Percentiles rank a stretch among this genome's conserved stretches.
phyloP scores from a whole-genome alignment of 352 stramenopile genomes.

The Phytophthora multivora region DNA sequence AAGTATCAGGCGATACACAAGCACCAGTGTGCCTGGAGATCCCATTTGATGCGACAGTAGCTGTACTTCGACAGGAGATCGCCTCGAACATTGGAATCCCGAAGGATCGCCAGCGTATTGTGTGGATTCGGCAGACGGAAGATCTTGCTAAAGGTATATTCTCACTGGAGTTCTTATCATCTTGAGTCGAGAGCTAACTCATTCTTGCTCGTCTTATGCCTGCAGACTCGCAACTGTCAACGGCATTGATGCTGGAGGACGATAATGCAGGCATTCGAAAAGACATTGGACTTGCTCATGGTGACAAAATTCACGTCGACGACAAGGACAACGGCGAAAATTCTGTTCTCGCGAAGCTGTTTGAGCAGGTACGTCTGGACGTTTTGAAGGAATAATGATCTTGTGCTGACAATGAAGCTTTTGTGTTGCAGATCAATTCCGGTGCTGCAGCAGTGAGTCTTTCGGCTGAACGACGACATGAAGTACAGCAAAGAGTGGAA shows the following conservation, averaged over 20 bases:
- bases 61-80: constrained; percentile 78
- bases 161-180: not conserved
- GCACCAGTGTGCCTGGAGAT: constrained; percentile 82
- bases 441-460: constrained; percentile 83
- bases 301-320: constrained; percentile 90
- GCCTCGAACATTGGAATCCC: constrained; percentile 81
- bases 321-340: constrained; percentile 79
- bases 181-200: not conserved
- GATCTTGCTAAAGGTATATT: constrained; percentile 78
- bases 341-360: constrained; percentile 81
- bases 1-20: constrained; percentile 81
- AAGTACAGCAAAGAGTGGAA: constrained; percentile 87
- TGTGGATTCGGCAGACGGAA: constrained; percentile 89
- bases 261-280: constrained; percentile 73
- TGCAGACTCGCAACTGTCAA: constrained; percentile 73
- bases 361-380: constrained; percentile 62
- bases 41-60: constrained; percentile 79
- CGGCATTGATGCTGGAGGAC: constrained; percentile 71
- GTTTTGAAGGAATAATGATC: not conserved
- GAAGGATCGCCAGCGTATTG: constrained; percentile 81
- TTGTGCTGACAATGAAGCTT: not conserved
- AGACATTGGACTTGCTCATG: constrained; percentile 84
- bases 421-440: constrained; percentile 71
- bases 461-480: constrained; percentile 81
- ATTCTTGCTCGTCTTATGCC: constrained; percentile 1